phyloP scores from a whole-genome alignment of 2,329 filamentous ascomycete genomes.

The Penicillium sp. region DNA sequence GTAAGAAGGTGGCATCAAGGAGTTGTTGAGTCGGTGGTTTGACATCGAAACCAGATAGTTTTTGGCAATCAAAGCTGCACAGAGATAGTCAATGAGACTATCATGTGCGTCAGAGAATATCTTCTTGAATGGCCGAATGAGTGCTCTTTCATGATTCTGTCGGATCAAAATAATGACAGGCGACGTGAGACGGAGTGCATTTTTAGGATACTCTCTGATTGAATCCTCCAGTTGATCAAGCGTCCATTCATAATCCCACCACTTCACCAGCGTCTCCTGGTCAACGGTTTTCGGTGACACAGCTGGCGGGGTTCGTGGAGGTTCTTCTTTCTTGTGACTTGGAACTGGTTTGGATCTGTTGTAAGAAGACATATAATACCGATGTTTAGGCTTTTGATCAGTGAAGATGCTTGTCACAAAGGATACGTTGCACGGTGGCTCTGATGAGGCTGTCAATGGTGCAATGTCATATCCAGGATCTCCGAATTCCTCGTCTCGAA shows the following conservation, averaged over 20 bases:
- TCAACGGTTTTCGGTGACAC: slow-evolving; percentile 22
- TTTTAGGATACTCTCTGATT: slow-evolving; percentile 32
- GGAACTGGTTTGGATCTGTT: slow-evolving; percentile 1
- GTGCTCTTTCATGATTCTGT: slow-evolving; percentile 32
- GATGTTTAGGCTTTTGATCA: slow-evolving; percentile 8
- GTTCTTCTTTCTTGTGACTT: neutral
- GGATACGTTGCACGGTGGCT: slow-evolving; percentile 3
- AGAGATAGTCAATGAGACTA: slow-evolving; percentile 33
- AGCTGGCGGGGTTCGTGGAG: slow-evolving; percentile 12
- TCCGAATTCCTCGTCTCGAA: slow-evolving; percentile 27
- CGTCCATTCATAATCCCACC: slow-evolving; percentile 39
- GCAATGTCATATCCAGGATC: slow-evolving; percentile 14
- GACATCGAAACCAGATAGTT: slow-evolving; percentile 33
- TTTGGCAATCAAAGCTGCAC: slow-evolving; percentile 33
- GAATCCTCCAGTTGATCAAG: slow-evolving; percentile 36
- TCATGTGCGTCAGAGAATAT: slow-evolving; percentile 34
- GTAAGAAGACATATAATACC: slow-evolving; percentile 12
- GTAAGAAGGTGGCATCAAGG: slow-evolving; percentile 12
- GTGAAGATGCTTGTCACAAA: slow-evolving; percentile 8
- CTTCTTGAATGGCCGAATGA: slow-evolving; percentile 32
- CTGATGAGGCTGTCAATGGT: neutral
- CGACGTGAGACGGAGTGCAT: slow-evolving; percentile 34
- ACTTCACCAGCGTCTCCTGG: slow-evolving; percentile 27
- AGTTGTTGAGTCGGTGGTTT: slow-evolving; percentile 23
- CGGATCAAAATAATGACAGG: slow-evolving; percentile 37